A percentile compares a stretch with the other conserved stretches of the same genome.
Conservation (phyloP, 345 rosid genomes). For the Mangifera indica region DNA sequence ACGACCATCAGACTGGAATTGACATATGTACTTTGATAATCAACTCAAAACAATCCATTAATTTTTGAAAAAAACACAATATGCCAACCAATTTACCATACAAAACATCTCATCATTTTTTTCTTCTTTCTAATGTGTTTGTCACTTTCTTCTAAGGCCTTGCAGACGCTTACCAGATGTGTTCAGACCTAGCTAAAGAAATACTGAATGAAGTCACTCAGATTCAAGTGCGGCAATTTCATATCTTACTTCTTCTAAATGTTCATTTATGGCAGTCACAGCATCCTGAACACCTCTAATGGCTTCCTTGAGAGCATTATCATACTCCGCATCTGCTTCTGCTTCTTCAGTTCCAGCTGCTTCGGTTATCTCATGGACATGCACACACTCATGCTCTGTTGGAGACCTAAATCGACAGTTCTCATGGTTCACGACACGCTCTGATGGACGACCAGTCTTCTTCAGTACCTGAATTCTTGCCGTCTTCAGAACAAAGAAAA, state of each 20-base stretch:
- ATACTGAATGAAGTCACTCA: constrained; percentile 16
- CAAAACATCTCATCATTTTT: background rate
- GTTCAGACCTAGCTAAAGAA: background rate
- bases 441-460: constrained; percentile 85
- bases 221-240: constrained; percentile 71
- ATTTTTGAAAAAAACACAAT: background rate
- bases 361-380: constrained; percentile 86
- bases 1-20: too few species aligned
- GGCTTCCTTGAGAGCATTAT: constrained; percentile 83
- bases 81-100: background rate
- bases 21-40: background rate
- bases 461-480: constrained; percentile 84
- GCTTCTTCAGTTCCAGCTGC: constrained; percentile 87
- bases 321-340: constrained; percentile 82
- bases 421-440: constrained; percentile 66
- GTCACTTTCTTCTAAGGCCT: background rate
- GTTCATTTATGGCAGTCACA: constrained; percentile 76
- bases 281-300: constrained; percentile 85
- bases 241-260: constrained; percentile 74
- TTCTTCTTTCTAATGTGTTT: background rate
- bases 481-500: constrained; percentile 40
- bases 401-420: constrained; percentile 70
- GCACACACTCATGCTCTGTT: constrained; percentile 71
- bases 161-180: background rate
- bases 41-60: background rate